These are phyloP conservation scores for Dipteronia sinensis DNA, from an alignment of 345 rosid species.

Conservation along the genomic window DNA sequence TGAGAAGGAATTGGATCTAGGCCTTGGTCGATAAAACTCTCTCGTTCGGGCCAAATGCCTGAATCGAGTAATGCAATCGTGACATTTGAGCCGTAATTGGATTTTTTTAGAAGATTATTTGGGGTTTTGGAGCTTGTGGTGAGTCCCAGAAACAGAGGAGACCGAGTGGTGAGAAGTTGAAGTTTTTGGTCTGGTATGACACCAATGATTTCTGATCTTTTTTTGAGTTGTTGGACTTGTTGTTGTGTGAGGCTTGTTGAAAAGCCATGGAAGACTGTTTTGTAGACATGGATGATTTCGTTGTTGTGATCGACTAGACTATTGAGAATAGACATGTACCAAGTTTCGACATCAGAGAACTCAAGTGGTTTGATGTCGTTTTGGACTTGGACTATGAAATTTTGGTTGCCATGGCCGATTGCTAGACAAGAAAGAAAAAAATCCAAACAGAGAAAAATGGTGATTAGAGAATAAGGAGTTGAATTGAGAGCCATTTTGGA, in stretches of 20 bases:
- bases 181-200: slow-evolving; percentile 19
- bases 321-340: too few relatives aligned
- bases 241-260: slow-evolving; percentile 14
- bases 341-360: too few relatives aligned
- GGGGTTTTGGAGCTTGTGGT: too few relatives aligned
- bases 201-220: slow-evolving; percentile 8
- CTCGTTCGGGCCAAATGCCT: too few relatives aligned
- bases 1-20: too few relatives aligned
- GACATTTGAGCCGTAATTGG: too few relatives aligned
- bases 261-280: slow-evolving; percentile 33
- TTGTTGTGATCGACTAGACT: not conserved
- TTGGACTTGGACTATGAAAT: slow-evolving; percentile 17
- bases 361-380: too few relatives aligned
- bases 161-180: slow-evolving; percentile 30
- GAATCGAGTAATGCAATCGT: too few relatives aligned
- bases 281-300: slow-evolving; percentile 22
- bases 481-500: not conserved
- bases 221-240: slow-evolving; percentile 14
- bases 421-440: not conserved
- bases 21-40: too few relatives aligned
- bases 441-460: not conserved
- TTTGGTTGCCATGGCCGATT: not conserved
- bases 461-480: not conserved
- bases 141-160: slow-evolving; percentile 32
- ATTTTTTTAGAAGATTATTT: too few relatives aligned